These are phyloP conservation scores for Tulasnella sp. DNA, from an alignment of 768 basidiomycete species.

Conservation along the genomic window DNA sequence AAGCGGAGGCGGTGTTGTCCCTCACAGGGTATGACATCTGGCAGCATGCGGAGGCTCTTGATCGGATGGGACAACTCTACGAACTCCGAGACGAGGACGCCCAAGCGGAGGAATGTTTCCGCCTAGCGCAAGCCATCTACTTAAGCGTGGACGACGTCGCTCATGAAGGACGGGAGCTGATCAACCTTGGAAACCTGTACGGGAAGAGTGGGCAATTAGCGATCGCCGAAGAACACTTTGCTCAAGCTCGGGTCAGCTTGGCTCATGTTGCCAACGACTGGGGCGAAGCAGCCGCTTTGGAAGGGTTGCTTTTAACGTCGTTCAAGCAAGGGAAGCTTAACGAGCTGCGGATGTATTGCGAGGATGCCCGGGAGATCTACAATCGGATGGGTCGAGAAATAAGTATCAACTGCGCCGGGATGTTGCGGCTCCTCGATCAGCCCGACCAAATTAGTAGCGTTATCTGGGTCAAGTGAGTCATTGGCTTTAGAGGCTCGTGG, in stretches of 20 bases:
- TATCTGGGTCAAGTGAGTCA: no score
- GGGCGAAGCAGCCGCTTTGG: not conserved
- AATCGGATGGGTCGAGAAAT: not conserved
- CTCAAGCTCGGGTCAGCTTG: not conserved
- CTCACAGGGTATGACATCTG: not conserved
- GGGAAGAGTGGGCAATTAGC: not conserved
- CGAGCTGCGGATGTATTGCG: not conserved
- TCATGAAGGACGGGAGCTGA: not conserved
- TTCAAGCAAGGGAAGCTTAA: not conserved
- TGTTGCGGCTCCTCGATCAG: no score
- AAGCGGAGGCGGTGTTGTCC: not conserved
- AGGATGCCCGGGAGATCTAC: not conserved
- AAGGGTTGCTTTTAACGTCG: not conserved
- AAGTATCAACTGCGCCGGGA: not conserved
- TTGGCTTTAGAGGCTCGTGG: no score
- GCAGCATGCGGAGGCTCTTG: not conserved
- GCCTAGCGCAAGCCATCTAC: not conserved
- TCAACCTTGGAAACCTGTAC: not conserved
- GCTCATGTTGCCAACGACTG: not conserved
- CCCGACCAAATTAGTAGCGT: no score
- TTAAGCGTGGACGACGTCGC: not conserved
- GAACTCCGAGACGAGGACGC: not conserved
- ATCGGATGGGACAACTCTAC: not conserved
- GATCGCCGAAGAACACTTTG: not conserved
- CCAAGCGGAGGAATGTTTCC: not conserved